These are phyloP conservation scores for Macroventuria anomochaeta DNA, from an alignment of 2,329 filamentous ascomycete species.

Conservation along the genomic window DNA sequence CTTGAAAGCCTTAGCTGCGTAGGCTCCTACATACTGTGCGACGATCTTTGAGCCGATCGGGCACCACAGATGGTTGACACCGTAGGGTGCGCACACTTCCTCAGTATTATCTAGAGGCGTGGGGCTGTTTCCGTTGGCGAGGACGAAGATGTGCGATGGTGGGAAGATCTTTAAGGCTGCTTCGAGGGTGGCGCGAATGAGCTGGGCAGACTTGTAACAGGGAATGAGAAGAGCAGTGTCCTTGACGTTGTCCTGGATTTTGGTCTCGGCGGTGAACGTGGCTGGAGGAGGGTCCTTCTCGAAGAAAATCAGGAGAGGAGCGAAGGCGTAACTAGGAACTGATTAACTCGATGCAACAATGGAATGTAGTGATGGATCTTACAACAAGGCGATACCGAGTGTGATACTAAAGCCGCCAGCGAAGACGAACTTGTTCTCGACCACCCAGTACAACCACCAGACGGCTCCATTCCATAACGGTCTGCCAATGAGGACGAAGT, in stretches of 20 bases:
- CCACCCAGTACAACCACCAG: constrained; percentile 53
- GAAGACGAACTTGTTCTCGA: constrained; percentile 51
- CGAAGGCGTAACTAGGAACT: constrained; percentile 29
- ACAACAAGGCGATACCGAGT: constrained; percentile 48
- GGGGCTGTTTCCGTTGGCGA: constrained; percentile 58
- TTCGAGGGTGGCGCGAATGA: constrained; percentile 53
- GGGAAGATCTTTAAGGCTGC: constrained; percentile 57
- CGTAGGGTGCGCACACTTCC: constrained; percentile 52
- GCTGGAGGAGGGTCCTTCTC: constrained; percentile 39
- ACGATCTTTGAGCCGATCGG: constrained; percentile 59
- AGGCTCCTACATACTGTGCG: constrained; percentile 58
- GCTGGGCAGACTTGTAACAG: constrained; percentile 55
- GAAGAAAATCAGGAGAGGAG: constrained; percentile 44
- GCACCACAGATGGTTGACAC: constrained; percentile 58
- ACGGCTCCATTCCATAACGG: constrained; percentile 57
- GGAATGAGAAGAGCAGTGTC: constrained; percentile 56
- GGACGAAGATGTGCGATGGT: constrained; percentile 54
- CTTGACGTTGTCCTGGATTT: constrained; percentile 32
- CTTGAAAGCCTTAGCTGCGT: constrained; percentile 54
- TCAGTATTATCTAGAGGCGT: constrained; percentile 58
- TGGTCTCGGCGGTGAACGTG: constrained; percentile 30
- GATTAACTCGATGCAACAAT: background rate
- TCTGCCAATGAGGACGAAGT: constrained; percentile 56
- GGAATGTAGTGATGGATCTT: constrained; percentile 1
- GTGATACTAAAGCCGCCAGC: constrained; percentile 52